These are phyloP conservation scores for Apiotrichum mycotoxinovorans DNA, from an alignment of 1,284 basidiomycete genomes.

Conservation along the genomic window DNA sequence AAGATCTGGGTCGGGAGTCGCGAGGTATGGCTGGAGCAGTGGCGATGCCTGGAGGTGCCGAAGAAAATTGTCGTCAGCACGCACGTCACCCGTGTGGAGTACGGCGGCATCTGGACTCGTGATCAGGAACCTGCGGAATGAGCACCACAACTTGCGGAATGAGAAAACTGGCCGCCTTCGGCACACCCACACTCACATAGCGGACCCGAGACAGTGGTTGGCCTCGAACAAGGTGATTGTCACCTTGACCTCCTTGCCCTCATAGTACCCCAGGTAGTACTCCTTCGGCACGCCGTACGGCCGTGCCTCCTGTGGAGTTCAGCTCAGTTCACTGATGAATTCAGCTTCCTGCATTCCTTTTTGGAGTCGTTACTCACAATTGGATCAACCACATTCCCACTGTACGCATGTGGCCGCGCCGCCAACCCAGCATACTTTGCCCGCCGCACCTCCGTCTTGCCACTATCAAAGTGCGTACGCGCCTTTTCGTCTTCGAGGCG, in stretches of 20 bases:
- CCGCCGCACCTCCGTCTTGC: constrained; percentile 57
- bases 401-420: background rate
- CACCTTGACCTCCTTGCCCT: constrained; percentile 53
- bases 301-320: constrained; percentile 24
- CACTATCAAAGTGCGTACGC: constrained; percentile 55
- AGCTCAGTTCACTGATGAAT: background rate
- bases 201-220: constrained; percentile 89
- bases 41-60: constrained; percentile 65
- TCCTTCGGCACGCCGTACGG: constrained; percentile 55
- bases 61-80: constrained; percentile 77
- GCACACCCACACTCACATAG: constrained; percentile 80
- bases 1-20: constrained; percentile 21
- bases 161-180: too few species aligned
- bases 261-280: constrained; percentile 57
- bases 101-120: constrained; percentile 68
- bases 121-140: constrained; percentile 70
- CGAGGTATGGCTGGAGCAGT: constrained; percentile 66
- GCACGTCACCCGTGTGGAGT: constrained; percentile 87
- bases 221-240: constrained; percentile 80
- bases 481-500: constrained; percentile 67
- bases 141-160: background rate
- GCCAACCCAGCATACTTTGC: constrained; percentile 49
- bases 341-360: too few species aligned
- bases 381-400: constrained; percentile 24
- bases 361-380: constrained; percentile 28